Percentiles rank a stretch among this genome's conserved stretches.
Conservation (phyloP, 2,329 filamentous ascomycete species). For the Aspergillus arachidicola region DNA sequence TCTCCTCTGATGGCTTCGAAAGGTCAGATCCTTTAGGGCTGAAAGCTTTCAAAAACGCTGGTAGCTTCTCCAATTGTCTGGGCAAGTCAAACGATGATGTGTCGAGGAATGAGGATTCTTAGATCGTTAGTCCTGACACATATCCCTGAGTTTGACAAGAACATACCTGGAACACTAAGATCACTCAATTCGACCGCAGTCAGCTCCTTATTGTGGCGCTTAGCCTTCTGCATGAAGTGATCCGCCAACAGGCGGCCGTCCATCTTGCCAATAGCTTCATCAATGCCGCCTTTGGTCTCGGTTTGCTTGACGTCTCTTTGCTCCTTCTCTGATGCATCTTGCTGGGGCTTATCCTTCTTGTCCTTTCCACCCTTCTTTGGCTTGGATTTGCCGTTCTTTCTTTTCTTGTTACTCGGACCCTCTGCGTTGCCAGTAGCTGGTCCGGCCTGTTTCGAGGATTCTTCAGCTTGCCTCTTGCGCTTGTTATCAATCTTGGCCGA, state of each 20-base stretch:
- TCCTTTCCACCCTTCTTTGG: slow-evolving; percentile 54
- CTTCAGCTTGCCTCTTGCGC: slow-evolving; percentile 43
- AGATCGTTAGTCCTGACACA: slow-evolving; percentile 10
- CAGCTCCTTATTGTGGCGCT: slow-evolving; percentile 76
- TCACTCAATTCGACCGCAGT: slow-evolving; percentile 84
- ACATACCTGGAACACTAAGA: slow-evolving; percentile 73
- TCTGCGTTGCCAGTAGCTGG: slow-evolving; percentile 26
- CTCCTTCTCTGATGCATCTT: slow-evolving; percentile 28
- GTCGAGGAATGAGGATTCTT: slow-evolving; percentile 75
- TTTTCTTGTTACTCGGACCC: slow-evolving; percentile 37
- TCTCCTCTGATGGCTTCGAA: slow-evolving; percentile 65
- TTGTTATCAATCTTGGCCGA: slow-evolving; percentile 42
- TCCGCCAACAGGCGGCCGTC: slow-evolving; percentile 82
- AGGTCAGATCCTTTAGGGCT: slow-evolving; percentile 61
- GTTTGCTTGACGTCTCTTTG: slow-evolving; percentile 30
- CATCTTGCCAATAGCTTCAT: slow-evolving; percentile 79
- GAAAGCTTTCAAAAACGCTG: slow-evolving; percentile 72
- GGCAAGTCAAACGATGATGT: slow-evolving; percentile 72
- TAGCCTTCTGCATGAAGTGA: slow-evolving; percentile 77
- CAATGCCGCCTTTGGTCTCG: slow-evolving; percentile 73
- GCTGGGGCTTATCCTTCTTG: slow-evolving; percentile 28
- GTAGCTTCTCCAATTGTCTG: slow-evolving; percentile 71
- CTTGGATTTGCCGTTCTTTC: slow-evolving; percentile 25
- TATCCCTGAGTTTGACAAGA: background rate
- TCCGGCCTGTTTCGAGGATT: slow-evolving; percentile 31